Evolutionary conservation across 2,329 filamentous ascomycete species (phyloP).

Genomic region (Alternaria metachromatica): DNA sequence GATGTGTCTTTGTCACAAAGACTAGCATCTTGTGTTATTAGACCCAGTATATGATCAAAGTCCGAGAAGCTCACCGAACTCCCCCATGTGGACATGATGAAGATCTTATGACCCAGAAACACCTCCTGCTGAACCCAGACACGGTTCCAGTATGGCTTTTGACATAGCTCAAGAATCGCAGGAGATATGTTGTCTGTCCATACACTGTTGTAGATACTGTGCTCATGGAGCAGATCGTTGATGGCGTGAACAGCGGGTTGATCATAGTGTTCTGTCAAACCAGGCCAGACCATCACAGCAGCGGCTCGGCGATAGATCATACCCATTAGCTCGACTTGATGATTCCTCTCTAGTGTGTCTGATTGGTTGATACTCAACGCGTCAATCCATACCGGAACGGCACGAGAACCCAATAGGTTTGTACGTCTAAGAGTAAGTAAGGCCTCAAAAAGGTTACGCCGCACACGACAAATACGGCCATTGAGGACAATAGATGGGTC

Average conservation of each 20-base stretch:
- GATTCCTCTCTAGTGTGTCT: background rate
- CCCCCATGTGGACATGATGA: background rate
- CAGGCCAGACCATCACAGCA: background rate
- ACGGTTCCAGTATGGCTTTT: background rate
- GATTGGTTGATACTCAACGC: background rate
- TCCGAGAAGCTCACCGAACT: too few relatives aligned
- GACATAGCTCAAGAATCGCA: background rate
- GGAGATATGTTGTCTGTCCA: too few relatives aligned
- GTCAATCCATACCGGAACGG: background rate
- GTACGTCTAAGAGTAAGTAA: too few relatives aligned
- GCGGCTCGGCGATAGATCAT: background rate
- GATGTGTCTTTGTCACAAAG: accelerated
- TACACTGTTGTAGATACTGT: too few relatives aligned
- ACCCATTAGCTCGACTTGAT: background rate
- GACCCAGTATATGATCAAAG: background rate
- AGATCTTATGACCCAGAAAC: background rate
- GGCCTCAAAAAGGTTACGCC: background rate
- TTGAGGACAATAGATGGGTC: background rate
- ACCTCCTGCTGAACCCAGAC: background rate
- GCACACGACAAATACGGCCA: background rate
- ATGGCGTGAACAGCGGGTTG: too few relatives aligned
- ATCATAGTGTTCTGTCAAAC: too few relatives aligned
- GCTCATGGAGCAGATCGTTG: too few relatives aligned
- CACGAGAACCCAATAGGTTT: too few relatives aligned
- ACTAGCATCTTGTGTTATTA: background rate